Conservation (phyloP, 2,329 filamentous ascomycete species). For the Neonectria ditissima region DNA sequence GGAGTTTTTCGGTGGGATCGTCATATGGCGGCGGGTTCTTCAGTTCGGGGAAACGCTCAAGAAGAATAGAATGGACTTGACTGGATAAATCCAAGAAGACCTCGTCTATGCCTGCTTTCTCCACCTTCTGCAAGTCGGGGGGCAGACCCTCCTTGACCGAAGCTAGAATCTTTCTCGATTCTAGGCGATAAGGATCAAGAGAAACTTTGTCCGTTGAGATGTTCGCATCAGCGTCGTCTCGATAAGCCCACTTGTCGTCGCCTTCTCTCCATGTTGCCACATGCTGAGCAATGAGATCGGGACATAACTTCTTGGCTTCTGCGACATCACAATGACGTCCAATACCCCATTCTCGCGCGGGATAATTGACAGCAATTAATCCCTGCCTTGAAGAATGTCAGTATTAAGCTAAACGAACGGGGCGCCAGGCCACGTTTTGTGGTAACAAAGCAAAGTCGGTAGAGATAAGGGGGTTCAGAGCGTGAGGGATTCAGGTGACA, state of each 20-base stretch:
- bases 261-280: constrained; percentile 96
- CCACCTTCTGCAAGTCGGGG: constrained; percentile 75
- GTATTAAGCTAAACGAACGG: neutral
- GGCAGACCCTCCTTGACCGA: constrained; percentile 81
- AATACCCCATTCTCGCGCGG: constrained; percentile 84
- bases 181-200: constrained; percentile 87
- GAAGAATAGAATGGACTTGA: constrained; percentile 80
- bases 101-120: constrained; percentile 96
- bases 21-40: constrained; percentile 74
- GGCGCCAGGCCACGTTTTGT: neutral
- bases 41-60: constrained; percentile 83
- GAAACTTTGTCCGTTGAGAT: constrained; percentile 94
- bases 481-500: no score
- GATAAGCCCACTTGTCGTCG: constrained; percentile 91
- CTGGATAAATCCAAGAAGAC: constrained; percentile 93
- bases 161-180: constrained; percentile 85
- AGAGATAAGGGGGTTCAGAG: neutral
- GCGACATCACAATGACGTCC: constrained; percentile 80
- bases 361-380: constrained; percentile 96
- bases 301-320: constrained; percentile 90
- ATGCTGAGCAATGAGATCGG: constrained; percentile 86
- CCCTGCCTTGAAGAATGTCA: constrained; percentile 72
- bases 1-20: constrained; percentile 77
- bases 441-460: neutral
- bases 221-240: constrained; percentile 80